Evolutionary conservation across 163 green algal species (phyloP).

Genomic region (Chlamydomonas reinhardtii): DNA sequence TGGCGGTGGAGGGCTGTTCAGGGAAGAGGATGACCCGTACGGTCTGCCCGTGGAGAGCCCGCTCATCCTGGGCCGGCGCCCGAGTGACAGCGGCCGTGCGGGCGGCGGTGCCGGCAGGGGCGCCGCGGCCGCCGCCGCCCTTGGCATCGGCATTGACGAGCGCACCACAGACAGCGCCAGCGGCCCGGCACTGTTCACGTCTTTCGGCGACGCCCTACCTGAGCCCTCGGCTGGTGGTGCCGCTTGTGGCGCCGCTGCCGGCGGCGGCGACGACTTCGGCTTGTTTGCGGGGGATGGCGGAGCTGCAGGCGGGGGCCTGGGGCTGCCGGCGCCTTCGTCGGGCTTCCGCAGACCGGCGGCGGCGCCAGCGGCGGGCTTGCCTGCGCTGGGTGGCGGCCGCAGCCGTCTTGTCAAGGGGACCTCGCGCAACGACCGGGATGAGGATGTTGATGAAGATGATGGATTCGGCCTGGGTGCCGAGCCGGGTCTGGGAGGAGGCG

Average conservation of each 20-base stretch:
- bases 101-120: background rate
- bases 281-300: background rate
- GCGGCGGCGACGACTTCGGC: background rate
- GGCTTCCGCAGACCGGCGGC: no score
- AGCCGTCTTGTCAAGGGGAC: constrained; percentile 6
- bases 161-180: constrained; percentile 5
- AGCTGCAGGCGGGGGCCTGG: background rate
- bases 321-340: background rate
- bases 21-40: constrained; percentile 22
- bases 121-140: background rate
- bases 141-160: background rate
- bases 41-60: background rate
- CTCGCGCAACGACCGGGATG: background rate
- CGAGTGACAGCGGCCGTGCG: background rate
- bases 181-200: constrained; percentile 38
- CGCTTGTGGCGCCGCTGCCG: background rate
- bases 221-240: background rate
- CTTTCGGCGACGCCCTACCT: constrained; percentile 21
- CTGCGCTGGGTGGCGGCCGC: no score
- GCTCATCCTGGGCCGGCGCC: background rate
- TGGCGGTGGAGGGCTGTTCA: no score
- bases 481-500: no score
- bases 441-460: background rate
- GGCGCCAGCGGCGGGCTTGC: background rate
- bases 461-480: background rate